Evolutionary conservation across 805 yeast genomes (phyloP), one percentile per base, ranked within the genome.

Genomic region (Suhomyces faveliae): DNA sequence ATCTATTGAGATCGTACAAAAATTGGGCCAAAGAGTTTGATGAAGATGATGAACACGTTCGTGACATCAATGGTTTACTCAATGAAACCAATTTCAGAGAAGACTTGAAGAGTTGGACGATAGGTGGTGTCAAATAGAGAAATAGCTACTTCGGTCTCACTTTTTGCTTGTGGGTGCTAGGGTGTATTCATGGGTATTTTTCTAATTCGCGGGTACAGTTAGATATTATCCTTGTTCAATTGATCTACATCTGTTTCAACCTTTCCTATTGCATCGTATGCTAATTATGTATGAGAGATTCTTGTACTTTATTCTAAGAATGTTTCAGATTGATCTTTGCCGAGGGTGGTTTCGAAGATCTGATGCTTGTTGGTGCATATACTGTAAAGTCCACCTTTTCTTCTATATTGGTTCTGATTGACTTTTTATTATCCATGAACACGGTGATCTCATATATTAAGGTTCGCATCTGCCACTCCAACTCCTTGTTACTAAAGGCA

Each of bases 51-150:
- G 57, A 54, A 43, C 58, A 54, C 5, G 66, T 54, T 17, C 51
- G 64, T 38, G 62, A 67, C 35, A 49, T 64, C 21, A 68, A 70
- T 47, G 78, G 77, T 1, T 58, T 73, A 40, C 61, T 73, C n/a
- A 69, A 61, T 47, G 78, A 73, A 53, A 42, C 58, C 13, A 61
- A 56, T 23, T 63, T 59, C 47, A 58, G 78, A 46, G 69, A 67
- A 9, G 73, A 73, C 50, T 63, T 73, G 54, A 62, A 61, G 37
- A 74, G 80, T 55, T 76, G 81, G 81, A 52, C 60, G 20, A 54
- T 68, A 11, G 25, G 42, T 25, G 23, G 20, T 40, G 37, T 21
- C 1, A 27, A 19, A 10, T 21, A 19, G 20, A 15, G 40, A 37
- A 6, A 35, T 17, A 12, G 10, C 30, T 27, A 27, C 30, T 12